Base-by-base conservation (phyloP, 495 filamentous ascomycete species). In the Gamarada debralockiae region DNA sequence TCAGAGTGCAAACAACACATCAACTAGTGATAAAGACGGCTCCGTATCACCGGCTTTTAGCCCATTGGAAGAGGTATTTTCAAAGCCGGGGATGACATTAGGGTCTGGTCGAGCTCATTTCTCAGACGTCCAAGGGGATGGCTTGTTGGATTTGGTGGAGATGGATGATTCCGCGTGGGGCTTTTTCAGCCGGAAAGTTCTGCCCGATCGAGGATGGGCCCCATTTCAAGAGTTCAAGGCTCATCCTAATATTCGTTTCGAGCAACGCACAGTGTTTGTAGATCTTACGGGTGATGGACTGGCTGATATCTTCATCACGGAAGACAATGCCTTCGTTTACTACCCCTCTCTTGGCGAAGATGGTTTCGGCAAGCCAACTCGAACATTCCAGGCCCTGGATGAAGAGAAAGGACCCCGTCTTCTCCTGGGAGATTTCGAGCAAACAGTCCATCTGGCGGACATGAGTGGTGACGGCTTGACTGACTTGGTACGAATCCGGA, bases 391-490 rank as follows among this genome's bases (percentile, higher is more conserved):
- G 18, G 10, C 15, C 3, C 15, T 18, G 4, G 37, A 43, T 17
- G 53, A 56, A 25, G 46, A 56, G 13, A 12, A 31, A 14, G 45
- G 45, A 13, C 53, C 40, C 20, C 37, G 10, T n/a, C 15, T 61
- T 4, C 15, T 55, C 8, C 33, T 49, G 1, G 10, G 23, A 0
- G 58, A 61, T n/a, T 14, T 21, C 4, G 13, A 25, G 8, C 13
- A 53, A 13, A 40, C 34, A 12, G 38, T 57, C 18, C 55, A 57
- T 10, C 46, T 58, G 21, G 51, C 57, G 9, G 69, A 73, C 52
- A 58, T 72, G 51, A 53, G 48, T 9, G 70, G 70, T 0, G 68
- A 70, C 48, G 70, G 70, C 0, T 49, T 69, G 8, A 21, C 46
- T 2, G 68, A 72, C 43, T 9, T 73, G 4, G 63, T 65, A 1